Base-by-base conservation (phyloP, 2,329 filamentous ascomycete genomes). In the Orbilia oligospora region DNA sequence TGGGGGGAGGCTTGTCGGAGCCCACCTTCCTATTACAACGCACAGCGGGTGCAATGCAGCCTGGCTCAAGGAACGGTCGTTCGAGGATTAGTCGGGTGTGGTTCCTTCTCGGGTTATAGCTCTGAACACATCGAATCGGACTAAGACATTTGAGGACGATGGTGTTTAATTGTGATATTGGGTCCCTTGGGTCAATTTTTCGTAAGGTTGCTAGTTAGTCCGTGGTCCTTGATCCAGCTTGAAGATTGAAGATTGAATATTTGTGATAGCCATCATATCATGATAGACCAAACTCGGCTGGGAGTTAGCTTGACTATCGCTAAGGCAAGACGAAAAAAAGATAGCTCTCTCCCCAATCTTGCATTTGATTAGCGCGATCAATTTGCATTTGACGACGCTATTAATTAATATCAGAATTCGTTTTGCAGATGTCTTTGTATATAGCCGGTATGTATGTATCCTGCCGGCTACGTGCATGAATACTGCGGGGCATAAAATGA, bases 81-180 rank as follows among this genome's bases (percentile, higher is more conserved):
- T 76, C 56, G 49, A 70, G 58, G 58, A 20, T 27, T 61, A 12
- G 61, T 71, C 73, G 73, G 73, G 61, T 77, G 67, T 65, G 73
- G 73, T 77, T 71, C 61, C 73, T 71, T 77, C 66, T 77, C 73
- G 67, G 73, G 73, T 58, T 77, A 77, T 66, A 66, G 44, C 61
- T 71, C 46, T 61, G 33, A 71, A 77, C 61, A 58, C 73, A 66
- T 71, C 67, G 73, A 51, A 46, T 77, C 53, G 73, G 61, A 61
- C 58, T 69, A 71, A 77, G 73, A 77, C 73, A 77, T 36, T 64
- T 76, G 24, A 49, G 41, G 53, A 68, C 27, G 51, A 63, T 55
- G 51, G 41, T 49, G 41, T 56, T 70, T 70, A 30, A 30, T 24
- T 48, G 16, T 41, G 58, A 18, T 46, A 77, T 58, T 73, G 73